Evolutionary conservation across 805 yeast species (phyloP).

Genomic region (Ogataea angusta): DNA sequence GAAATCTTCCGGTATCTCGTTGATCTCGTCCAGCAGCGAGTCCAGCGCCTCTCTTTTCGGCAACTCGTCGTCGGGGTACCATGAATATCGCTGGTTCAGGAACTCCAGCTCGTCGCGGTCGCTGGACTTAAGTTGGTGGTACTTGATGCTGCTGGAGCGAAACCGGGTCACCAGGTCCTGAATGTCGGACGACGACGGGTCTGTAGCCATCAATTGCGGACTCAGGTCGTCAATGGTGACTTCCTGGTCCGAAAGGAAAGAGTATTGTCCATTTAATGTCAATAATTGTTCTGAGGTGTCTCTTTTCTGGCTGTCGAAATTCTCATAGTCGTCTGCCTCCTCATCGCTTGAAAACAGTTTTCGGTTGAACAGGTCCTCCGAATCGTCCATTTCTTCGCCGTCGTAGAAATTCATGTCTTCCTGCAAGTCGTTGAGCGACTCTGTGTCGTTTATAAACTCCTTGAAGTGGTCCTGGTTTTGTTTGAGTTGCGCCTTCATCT

Average conservation of each 20-base stretch:
- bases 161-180: slow-evolving; percentile 3
- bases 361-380: slow-evolving; percentile 37
- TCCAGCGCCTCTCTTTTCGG: slow-evolving; percentile 15
- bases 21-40: slow-evolving; percentile 35
- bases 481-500: slow-evolving; percentile 14
- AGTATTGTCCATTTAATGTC: slow-evolving; percentile 1
- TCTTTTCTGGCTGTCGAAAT: slow-evolving; percentile 9
- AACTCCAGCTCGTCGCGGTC: slow-evolving; percentile 21
- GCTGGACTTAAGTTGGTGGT: slow-evolving; percentile 19
- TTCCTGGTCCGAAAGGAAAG: slow-evolving; percentile 18
- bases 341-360: slow-evolving; percentile 34
- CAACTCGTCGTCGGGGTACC: slow-evolving; percentile 29
- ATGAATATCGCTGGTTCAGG: slow-evolving; percentile 24
- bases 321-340: slow-evolving; percentile 10
- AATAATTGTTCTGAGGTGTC: slow-evolving; percentile 2
- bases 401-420: slow-evolving; percentile 34
- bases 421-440: slow-evolving; percentile 25
- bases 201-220: slow-evolving; percentile 13
- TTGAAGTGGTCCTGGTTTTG: slow-evolving; percentile 18
- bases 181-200: slow-evolving; percentile 12
- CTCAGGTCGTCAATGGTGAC: slow-evolving; percentile 14
- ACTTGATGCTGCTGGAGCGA: slow-evolving; percentile 15
- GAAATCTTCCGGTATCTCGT: slow-evolving; percentile 36
- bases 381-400: slow-evolving; percentile 34
- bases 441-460: slow-evolving; percentile 28